phyloP scores from a whole-genome alignment of 306 rosid species.

The Dalbergia oliveri region DNA sequence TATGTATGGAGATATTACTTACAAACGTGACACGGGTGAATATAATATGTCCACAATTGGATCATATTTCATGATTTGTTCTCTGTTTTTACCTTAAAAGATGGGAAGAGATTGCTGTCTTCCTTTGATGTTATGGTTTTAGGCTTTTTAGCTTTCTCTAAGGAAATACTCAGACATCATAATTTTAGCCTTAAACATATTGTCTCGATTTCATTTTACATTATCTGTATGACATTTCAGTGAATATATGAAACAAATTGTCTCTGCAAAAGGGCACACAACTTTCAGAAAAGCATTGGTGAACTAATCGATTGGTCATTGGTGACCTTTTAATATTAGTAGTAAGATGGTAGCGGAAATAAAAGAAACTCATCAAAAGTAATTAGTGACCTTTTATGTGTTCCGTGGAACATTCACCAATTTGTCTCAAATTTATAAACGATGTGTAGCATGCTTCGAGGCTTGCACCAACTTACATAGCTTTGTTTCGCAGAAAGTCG shows the following conservation, averaged over 20 bases:
- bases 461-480: neutral
- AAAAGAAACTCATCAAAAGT: too few relatives aligned
- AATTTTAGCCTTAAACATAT: neutral
- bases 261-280: too few relatives aligned
- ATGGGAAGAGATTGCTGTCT: neutral
- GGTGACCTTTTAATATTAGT: too few relatives aligned
- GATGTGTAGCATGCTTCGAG: neutral
- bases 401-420: neutral
- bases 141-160: too few relatives aligned
- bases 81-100: neutral
- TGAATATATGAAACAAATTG: neutral
- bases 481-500: neutral
- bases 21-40: neutral
- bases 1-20: neutral
- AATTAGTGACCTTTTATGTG: too few relatives aligned
- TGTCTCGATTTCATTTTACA: neutral
- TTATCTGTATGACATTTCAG: neutral
- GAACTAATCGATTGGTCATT: too few relatives aligned
- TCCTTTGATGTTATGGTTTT: neutral
- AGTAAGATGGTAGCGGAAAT: too few relatives aligned
- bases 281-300: too few relatives aligned
- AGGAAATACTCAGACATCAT: too few relatives aligned
- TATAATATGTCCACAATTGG: too few relatives aligned
- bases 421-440: conserved; percentile 1
- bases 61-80: too few relatives aligned